Evolutionary conservation across 129 eudicot species (phyloP), one percentile per base, ranked within the genome.

Genomic region (Chrysanthemum lavandulifolium): DNA sequence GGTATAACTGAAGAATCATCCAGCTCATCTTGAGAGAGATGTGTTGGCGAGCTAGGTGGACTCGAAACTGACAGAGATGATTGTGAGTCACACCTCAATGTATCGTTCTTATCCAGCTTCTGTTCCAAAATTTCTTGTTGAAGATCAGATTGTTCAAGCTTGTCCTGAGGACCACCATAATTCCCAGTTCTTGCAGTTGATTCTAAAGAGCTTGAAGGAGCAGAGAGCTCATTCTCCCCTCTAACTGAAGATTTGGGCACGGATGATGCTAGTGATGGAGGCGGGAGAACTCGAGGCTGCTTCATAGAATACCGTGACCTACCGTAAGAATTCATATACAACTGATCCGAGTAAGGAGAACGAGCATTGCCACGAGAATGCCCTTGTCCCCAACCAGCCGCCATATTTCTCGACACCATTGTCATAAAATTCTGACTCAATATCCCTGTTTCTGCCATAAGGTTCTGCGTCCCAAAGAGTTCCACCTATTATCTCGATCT

Each of bases 201-300:
- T 67, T 84, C 98, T 45, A 79, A 64, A 74, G 89, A 82, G 45
- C 80, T 62, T 48, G 97, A 84, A 40, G 97, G 80, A 70, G 78
- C 86, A 51, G 86, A 72, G 11, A 54, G 79, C 40, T 90, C 91
- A 79, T 70, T 83, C 15, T 77, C 84, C 25, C 86, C 85, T 78
- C 91, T 77, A 53, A 79, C 82, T 16, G 91, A 82, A 54, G 91
- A 60, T 78, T 78, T 86, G 6, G 89, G 96, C 11, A 76, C 54
- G 1, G 95, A 82, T 61, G 84, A 82, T 61, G 84, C 51, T 29
- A 84, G 65, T 58, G 86, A 74, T 23, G 96, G 97, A 61, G 99
- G 97, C 11, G 97, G 99, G 6, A 87, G 92, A 36, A 94, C 99
- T 53, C 94, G 96, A 16, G 99, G 99, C 80, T 90, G 99, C 61